Conservation (phyloP, 495 filamentous ascomycete species). For the Physcia stellaris region DNA sequence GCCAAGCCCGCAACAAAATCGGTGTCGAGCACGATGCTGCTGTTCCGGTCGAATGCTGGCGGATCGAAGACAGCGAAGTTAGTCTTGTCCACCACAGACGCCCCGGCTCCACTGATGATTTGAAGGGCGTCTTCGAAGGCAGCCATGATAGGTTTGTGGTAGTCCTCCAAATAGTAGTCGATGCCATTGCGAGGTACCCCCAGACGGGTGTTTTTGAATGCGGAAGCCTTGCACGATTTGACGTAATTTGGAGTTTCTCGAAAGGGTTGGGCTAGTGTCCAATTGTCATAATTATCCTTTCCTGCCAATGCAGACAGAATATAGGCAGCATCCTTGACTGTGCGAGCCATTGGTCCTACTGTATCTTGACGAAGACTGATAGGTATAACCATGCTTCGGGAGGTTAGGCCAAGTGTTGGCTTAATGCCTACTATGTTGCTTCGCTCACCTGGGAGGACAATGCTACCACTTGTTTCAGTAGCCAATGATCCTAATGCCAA, state of each 20-base stretch:
- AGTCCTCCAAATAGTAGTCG: constrained; percentile 2
- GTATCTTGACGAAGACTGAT: constrained; percentile 23
- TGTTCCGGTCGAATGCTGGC: constrained; percentile 7
- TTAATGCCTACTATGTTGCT: constrained; percentile 31
- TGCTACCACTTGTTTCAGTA: constrained; percentile 27
- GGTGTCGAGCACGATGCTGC: constrained; percentile 16
- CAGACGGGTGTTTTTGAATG: constrained; percentile 24
- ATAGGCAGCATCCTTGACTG: constrained; percentile 26
- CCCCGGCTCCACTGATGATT: constrained; percentile 24
- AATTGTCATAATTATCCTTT: constrained; percentile 27
- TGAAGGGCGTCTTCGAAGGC: constrained; percentile 23
- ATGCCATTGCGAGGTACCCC: constrained; percentile 31
- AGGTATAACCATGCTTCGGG: constrained; percentile 23
- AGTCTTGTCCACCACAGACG: constrained; percentile 23
- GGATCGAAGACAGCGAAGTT: constrained; percentile 19
- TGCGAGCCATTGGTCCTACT: constrained; percentile 23
- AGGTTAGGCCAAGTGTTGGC: constrained; percentile 25
- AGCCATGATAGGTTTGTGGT: constrained; percentile 14
- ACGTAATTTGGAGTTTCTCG: constrained; percentile 29
- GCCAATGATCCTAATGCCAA: constrained; percentile 22
- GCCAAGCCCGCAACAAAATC: constrained; percentile 24
- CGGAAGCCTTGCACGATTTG: constrained; percentile 19
- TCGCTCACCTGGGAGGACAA: constrained; percentile 21
- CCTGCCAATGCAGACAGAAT: constrained; percentile 23
- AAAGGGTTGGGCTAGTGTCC: constrained; percentile 29